phyloP scores from a whole-genome alignment of 441 rosid species.

The Isatis lusitanica region DNA sequence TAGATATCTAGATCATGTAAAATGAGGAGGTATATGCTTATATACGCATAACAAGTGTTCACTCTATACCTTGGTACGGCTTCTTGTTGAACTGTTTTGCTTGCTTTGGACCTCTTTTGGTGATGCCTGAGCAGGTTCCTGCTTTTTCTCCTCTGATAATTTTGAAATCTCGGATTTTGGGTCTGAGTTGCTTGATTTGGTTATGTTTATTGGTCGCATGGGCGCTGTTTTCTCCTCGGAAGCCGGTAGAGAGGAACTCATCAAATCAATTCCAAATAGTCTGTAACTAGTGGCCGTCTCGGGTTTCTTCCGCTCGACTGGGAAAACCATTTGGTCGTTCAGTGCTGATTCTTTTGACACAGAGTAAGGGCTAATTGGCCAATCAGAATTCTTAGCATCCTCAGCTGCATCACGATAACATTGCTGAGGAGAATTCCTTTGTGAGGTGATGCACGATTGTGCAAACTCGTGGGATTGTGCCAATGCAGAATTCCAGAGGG shows the following conservation, averaged over 20 bases:
- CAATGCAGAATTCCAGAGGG: slow-evolving; percentile 45
- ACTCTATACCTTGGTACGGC: slow-evolving; percentile 57
- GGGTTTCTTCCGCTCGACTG: slow-evolving; percentile 41
- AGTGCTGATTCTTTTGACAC: slow-evolving; percentile 43
- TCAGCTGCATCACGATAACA: slow-evolving; percentile 50
- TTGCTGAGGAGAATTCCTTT: slow-evolving; percentile 24
- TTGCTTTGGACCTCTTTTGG: slow-evolving; percentile 67
- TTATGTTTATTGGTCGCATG: slow-evolving; percentile 24
- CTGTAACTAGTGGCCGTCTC: slow-evolving; percentile 47
- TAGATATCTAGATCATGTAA: neutral
- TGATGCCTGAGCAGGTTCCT: slow-evolving; percentile 46
- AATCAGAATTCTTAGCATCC: slow-evolving; percentile 45
- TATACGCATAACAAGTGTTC: slow-evolving; percentile 4
- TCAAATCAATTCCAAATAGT: slow-evolving; percentile 66
- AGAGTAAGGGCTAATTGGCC: slow-evolving; percentile 62
- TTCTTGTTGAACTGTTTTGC: slow-evolving; percentile 44
- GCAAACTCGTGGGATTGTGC: slow-evolving; percentile 41
- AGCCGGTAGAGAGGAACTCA: slow-evolving; percentile 39
- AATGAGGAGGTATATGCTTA: neutral
- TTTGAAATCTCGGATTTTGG: slow-evolving; percentile 54
- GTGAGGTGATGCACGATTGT: slow-evolving; percentile 37
- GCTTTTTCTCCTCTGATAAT: slow-evolving; percentile 50
- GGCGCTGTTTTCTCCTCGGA: slow-evolving; percentile 35
- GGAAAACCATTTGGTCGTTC: slow-evolving; percentile 40
- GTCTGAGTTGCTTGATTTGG: slow-evolving; percentile 46